Evolutionary conservation across 805 yeast genomes (phyloP).

Genomic region (Metschnikowia baotianmanensis): DNA sequence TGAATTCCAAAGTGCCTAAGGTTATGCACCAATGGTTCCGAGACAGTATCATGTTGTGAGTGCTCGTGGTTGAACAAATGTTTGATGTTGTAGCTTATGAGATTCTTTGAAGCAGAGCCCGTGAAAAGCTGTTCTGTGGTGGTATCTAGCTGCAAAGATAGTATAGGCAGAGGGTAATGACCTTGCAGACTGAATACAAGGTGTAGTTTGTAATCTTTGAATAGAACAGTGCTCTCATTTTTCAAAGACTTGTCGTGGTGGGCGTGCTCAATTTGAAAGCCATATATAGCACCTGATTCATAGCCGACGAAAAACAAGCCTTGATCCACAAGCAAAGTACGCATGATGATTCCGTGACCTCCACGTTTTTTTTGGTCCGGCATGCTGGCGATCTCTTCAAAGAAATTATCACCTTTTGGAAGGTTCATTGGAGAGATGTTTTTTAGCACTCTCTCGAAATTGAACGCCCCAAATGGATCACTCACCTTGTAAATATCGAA

Average conservation of each 20-base stretch:
- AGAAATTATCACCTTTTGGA: constrained; percentile 1
- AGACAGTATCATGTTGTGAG: not conserved
- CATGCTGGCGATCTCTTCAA: constrained; percentile 11
- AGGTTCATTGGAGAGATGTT: constrained; percentile 22
- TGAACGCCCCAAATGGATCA: constrained; percentile 16
- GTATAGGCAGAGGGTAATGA: constrained; percentile 56
- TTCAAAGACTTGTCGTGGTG: constrained; percentile 1
- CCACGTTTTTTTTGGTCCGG: constrained; percentile 13
- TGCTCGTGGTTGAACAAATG: not conserved
- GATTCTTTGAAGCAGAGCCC: constrained; percentile 48
- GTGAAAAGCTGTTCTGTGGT: constrained; percentile 28
- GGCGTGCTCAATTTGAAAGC: constrained; percentile 22
- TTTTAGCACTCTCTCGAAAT: constrained; percentile 31
- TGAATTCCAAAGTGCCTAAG: constrained; percentile 22
- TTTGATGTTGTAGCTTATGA: constrained; percentile 28
- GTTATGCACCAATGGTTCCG: constrained; percentile 1
- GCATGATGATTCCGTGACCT: constrained; percentile 68
- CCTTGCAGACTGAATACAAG: constrained; percentile 24
- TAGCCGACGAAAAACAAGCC: constrained; percentile 52
- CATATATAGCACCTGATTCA: constrained; percentile 63
- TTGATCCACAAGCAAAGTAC: constrained; percentile 38
- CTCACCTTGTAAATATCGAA: constrained; percentile 58
- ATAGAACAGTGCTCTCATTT: constrained; percentile 20
- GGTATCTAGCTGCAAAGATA: constrained; percentile 38
- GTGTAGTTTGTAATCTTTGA: constrained; percentile 23